Conservation (phyloP, 108 stramenopile genomes). For the Nannochloropsis gaditana region DNA sequence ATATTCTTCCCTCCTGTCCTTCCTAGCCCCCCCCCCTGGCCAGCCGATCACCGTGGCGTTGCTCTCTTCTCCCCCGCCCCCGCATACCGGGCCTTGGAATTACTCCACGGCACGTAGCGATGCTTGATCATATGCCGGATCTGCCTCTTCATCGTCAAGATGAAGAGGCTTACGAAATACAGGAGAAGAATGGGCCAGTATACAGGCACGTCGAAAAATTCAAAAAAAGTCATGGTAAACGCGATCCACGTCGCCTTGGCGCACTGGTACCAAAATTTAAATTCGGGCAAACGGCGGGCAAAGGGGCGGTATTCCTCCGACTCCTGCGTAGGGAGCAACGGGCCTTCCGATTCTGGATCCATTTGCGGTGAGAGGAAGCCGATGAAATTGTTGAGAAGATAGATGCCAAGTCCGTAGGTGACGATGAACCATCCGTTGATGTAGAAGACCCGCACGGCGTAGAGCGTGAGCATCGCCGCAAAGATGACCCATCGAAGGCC, state of each 20-base stretch:
- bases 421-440: constrained; percentile 97
- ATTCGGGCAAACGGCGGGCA: constrained; percentile 88
- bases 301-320: constrained; percentile 70
- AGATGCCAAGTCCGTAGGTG: constrained; percentile 97
- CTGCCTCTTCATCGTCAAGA: constrained; percentile 98
- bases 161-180: constrained; percentile 94
- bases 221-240: constrained; percentile 89
- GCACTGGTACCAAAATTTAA: constrained; percentile 96
- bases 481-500: constrained; percentile 49
- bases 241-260: constrained; percentile 65
- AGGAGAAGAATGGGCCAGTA: constrained; percentile 97
- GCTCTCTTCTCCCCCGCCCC: constrained; percentile 37
- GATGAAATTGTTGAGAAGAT: constrained; percentile 96
- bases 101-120: constrained; percentile 90
- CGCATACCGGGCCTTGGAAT: constrained; percentile 83
- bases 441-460: constrained; percentile 82
- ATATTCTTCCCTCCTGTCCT: too few species aligned
- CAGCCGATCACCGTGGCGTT: constrained; percentile 7
- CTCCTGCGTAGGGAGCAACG: constrained; percentile 41
- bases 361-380: constrained; percentile 87
- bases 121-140: constrained; percentile 98
- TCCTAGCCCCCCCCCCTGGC: too few species aligned
- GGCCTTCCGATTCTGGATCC: constrained; percentile 63
- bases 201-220: constrained; percentile 95
- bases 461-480: constrained; percentile 62